phyloP scores from a whole-genome alignment of 768 basidiomycete species.

The Leccinum disarticulatum region DNA sequence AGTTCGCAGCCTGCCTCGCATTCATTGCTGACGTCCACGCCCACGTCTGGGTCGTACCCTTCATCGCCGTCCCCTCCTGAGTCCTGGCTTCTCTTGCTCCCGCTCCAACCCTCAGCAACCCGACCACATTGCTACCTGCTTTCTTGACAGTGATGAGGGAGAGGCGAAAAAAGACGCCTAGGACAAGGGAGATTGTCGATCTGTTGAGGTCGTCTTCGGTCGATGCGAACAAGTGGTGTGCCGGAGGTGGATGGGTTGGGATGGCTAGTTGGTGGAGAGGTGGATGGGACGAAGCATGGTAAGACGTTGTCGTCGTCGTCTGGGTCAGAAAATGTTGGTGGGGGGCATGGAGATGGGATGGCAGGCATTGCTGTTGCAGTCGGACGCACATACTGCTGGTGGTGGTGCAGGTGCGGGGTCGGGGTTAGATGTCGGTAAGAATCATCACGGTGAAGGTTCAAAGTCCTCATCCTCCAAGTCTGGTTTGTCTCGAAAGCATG shows the following conservation, averaged over 20 bases:
- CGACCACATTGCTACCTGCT: too few species aligned
- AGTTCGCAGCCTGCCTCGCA: too few species aligned
- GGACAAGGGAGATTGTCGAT: conserved; percentile 3
- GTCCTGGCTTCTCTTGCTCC: too few species aligned
- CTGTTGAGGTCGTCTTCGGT: conserved; percentile 25
- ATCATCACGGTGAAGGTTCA: not conserved
- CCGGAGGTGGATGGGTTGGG: conserved; percentile 9
- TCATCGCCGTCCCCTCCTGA: too few species aligned
- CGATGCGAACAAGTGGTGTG: conserved; percentile 17
- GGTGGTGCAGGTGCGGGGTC: not conserved
- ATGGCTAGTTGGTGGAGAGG: conserved; percentile 19
- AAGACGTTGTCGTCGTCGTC: not conserved
- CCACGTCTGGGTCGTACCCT: too few species aligned
- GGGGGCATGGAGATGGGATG: not conserved
- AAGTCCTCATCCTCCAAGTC: not conserved
- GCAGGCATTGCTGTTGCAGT: conserved; percentile 2
- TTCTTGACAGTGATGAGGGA: too few species aligned
- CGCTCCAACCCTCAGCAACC: too few species aligned
- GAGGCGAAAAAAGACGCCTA: too few species aligned
- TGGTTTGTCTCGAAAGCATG: conserved; percentile 2
- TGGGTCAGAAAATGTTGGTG: conserved; percentile 11
- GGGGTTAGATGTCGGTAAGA: conserved; percentile 5
- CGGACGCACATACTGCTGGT: not conserved
- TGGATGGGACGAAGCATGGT: not conserved
- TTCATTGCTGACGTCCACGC: too few species aligned